Evolutionary conservation across 768 basidiomycete species (phyloP), one percentile per base, ranked within the genome.

Genomic region (Pisolithus orientalis): DNA sequence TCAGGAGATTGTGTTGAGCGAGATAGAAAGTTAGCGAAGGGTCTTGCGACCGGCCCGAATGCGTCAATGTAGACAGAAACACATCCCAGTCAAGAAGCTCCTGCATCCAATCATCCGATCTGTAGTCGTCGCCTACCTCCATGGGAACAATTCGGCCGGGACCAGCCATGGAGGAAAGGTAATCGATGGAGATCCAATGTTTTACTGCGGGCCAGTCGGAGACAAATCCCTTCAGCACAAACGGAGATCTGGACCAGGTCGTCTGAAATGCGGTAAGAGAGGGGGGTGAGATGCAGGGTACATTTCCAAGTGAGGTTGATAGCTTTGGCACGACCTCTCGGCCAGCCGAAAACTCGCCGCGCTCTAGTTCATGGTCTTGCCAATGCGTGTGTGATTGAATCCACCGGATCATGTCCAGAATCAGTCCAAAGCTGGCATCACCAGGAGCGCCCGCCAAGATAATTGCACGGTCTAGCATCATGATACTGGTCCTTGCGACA

Each of bases 111-210:
- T 80, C 79, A 21, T 80, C 79, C 10, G 75, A 70, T 28, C 90
- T 82, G 67, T 98, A 98, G 63, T 94, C 87, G 32, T 69, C 66
- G 13, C 95, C 95, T 16, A 96, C 70, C 68, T 98, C 95, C 6
- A 98, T 84, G 5, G 95, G 96, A 1, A 98, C 87, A 5, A 90
- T 70, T 21, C 96, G 78, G 2, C 88, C 94, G 40, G 80, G 80
- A 13, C 96, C 96, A 2, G 87, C 80, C 0, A 83, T 71, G 4
- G 74, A 71, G 13, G 76, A 75, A 1, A 99, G 77, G 64, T 99
- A 97, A 2, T 72, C 65, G 5, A 74, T 68, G 16, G 82, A 85
- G 10, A 66, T 57, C 95, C 95, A 98, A 4, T 81, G 76, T 9
- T 70, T 74, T 55, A 90, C 57, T 1, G 95, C 95, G 5, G 91